phyloP scores from a whole-genome alignment of 1,284 basidiomycete genomes.

The Grifola frondosa region DNA sequence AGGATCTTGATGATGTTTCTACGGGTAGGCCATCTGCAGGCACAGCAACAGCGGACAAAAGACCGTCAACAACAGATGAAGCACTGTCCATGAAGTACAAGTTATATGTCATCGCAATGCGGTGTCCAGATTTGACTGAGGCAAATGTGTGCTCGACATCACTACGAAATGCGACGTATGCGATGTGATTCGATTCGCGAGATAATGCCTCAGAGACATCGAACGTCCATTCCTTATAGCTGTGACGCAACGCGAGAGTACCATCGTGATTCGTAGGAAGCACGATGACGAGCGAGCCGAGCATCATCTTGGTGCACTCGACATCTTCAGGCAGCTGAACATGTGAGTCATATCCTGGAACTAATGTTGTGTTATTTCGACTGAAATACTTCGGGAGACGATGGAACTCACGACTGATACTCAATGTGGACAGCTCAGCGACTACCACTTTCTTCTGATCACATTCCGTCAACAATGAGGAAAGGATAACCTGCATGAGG shows the following conservation, averaged over 20 bases:
- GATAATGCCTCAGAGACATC: slow-evolving; percentile 31
- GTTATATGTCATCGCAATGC: slow-evolving; percentile 44
- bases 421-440: slow-evolving; percentile 35
- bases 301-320: slow-evolving; percentile 27
- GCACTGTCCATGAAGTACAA: slow-evolving; percentile 33
- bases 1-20: too few species aligned
- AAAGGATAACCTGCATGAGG: slow-evolving; percentile 23
- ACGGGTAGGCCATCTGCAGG: too few species aligned
- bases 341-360: slow-evolving; percentile 40
- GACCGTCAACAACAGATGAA: too few species aligned
- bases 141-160: slow-evolving; percentile 47
- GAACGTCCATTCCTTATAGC: slow-evolving; percentile 27
- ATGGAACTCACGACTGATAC: slow-evolving; percentile 30
- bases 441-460: slow-evolving; percentile 14
- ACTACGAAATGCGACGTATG: slow-evolving; percentile 42
- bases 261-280: slow-evolving; percentile 44
- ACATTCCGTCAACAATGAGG: slow-evolving; percentile 20
- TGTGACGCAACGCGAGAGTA: slow-evolving; percentile 35
- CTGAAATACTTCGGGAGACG: neutral
- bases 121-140: slow-evolving; percentile 38
- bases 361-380: slow-evolving; percentile 18
- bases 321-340: slow-evolving; percentile 41
- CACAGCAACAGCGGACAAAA: too few species aligned
- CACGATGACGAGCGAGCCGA: slow-evolving; percentile 45
- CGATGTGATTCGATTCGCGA: slow-evolving; percentile 19